Evolutionary conservation across 179 eudicot genomes (phyloP), one percentile per base, ranked within the genome.

Genomic region (Beta macrorhiza): DNA sequence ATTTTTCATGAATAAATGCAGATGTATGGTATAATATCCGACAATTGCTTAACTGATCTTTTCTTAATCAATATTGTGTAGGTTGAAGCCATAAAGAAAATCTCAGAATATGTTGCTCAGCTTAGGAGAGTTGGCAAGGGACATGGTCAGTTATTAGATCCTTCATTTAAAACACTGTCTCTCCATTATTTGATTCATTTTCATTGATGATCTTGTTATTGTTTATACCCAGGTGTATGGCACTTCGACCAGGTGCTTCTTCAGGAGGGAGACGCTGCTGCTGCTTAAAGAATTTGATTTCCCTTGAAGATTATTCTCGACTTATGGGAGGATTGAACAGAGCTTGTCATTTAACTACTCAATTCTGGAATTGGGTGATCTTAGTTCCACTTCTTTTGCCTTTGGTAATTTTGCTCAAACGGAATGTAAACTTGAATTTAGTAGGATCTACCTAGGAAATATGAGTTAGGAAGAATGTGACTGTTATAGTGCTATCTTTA

Each of bases 111-210:
- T 85, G 98, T 94, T 57, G 94, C 96, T 25, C 98, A 94, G 86
- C 89, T 94, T 67, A 85, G 98, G 56, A 93, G 97, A 83, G 89
- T 94, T 57, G 97, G 97, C 85, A 93, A 90, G 91, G 98, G 98
- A 85, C 96, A 94, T 77, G 98, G 98, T 94, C 89, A 72, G 73
- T 58, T 37, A 37, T 69, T 77, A 32, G 29, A 72, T 58, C 69
- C 12, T 47, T 14, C 20, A 67, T 45, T 47, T 64, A 22, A 7
- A 5, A 73, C 37, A 12, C 4, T 19, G 7, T 7, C 6, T 17
- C 7, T 55, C n/a, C 53, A n/a, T 15, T 61, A 37, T 62, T 73
- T 32, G 16, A 4, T 67, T 76, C 4, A 37, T 57, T 20, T n/a
- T 19, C 56, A 76, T 69, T 80, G 56, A 77, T 67, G 29, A 52